These are phyloP conservation scores for Tulasnella sp. DNA, from an alignment of 768 basidiomycete genomes.

Conservation along the genomic window DNA sequence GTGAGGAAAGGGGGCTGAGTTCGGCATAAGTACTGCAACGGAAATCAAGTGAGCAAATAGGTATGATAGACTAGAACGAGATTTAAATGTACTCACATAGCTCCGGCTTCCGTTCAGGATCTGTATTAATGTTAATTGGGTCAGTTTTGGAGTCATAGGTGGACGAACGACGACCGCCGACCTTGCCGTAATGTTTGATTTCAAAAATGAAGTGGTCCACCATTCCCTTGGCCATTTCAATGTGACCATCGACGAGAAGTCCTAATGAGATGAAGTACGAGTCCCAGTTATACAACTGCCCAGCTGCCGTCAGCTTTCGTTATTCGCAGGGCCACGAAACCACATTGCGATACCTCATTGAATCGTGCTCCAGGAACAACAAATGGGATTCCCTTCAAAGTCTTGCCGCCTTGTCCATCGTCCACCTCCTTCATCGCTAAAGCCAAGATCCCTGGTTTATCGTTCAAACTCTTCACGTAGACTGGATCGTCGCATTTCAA, in stretches of 20 bases:
- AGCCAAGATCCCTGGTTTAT: constrained; percentile 87
- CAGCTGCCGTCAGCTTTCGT: neutral
- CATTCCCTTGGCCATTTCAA: constrained; percentile 93
- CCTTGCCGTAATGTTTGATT: constrained; percentile 92
- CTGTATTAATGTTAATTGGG: constrained; percentile 11
- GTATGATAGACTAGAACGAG: neutral
- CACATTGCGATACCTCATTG: constrained; percentile 73
- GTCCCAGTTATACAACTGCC: constrained; percentile 86
- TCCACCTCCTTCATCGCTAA: constrained; percentile 90
- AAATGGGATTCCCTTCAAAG: constrained; percentile 89
- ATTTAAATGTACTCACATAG: constrained; percentile 26
- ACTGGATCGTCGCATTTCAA: constrained; percentile 72
- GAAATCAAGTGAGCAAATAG: constrained; percentile 27
- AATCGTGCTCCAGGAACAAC: constrained; percentile 93
- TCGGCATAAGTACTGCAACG: constrained; percentile 67
- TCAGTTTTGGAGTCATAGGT: neutral
- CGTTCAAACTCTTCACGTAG: constrained; percentile 88
- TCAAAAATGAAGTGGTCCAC: constrained; percentile 99
- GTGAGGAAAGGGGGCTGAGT: constrained; percentile 98
- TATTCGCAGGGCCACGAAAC: neutral
- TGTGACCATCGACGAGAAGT: constrained; percentile 86
- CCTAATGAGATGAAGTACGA: constrained; percentile 92
- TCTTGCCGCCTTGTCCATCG: constrained; percentile 55
- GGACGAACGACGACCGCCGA: constrained; percentile 10
- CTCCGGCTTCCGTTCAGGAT: constrained; percentile 93